Percentiles rank a stretch among this genome's conserved stretches.
These are phyloP conservation scores for Aspergillus sp. DNA, from an alignment of 2,329 filamentous ascomycete genomes.

Conservation along the genomic window DNA sequence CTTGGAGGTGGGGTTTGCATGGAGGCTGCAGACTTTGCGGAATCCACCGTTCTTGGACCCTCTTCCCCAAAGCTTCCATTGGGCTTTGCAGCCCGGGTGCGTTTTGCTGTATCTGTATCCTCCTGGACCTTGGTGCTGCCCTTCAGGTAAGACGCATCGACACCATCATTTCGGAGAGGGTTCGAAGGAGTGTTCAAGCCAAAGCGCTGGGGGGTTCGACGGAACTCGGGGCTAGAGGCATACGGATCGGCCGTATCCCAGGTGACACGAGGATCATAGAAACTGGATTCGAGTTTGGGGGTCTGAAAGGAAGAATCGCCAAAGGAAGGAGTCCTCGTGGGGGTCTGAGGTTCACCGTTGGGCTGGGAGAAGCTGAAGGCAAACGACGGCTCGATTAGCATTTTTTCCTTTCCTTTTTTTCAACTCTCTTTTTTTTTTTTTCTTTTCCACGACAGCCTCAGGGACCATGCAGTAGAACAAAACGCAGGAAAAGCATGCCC, in stretches of 20 bases:
- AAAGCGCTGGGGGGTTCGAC: conserved; percentile 35
- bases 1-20: conserved; percentile 58
- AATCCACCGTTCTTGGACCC: conserved; percentile 26
- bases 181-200: conserved; percentile 27
- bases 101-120: conserved; percentile 28
- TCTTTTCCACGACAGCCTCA: too few species aligned
- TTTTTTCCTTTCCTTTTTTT: conserved; percentile 1
- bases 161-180: conserved; percentile 9
- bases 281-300: conserved; percentile 40
- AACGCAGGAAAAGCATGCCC: background rate
- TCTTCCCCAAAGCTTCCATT: conserved; percentile 19
- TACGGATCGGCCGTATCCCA: conserved; percentile 42
- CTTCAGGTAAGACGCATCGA: conserved; percentile 7
- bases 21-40: conserved; percentile 36
- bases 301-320: conserved; percentile 36
- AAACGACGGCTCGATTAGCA: conserved; percentile 25
- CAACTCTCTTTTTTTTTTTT: too few species aligned
- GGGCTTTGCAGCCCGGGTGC: conserved; percentile 22
- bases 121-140: conserved; percentile 16
- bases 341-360: conserved; percentile 40
- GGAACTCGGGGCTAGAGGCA: conserved; percentile 40
- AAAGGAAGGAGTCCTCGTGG: conserved; percentile 38
- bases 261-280: conserved; percentile 39
- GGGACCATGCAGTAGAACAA: background rate
- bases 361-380: conserved; percentile 40